phyloP scores from a whole-genome alignment of 148 eudicot genomes.

The Limonium bicolor region DNA sequence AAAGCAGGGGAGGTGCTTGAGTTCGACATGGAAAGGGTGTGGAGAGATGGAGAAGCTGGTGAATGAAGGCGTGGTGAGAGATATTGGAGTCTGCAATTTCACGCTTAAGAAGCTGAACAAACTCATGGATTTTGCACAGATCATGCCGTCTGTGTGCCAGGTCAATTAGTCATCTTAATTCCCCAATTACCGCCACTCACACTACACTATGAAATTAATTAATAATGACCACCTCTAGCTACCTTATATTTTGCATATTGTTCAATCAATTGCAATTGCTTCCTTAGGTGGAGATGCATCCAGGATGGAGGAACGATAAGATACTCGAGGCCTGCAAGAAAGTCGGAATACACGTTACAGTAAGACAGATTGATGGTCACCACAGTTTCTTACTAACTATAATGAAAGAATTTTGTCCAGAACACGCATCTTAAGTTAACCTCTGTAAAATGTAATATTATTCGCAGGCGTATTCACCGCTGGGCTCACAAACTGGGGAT shows the following conservation, averaged over 20 bases:
- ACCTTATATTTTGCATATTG: background rate
- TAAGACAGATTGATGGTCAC: constrained; percentile 19
- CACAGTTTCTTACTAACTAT: too few relatives aligned
- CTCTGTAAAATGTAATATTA: background rate
- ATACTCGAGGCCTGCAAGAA: constrained; percentile 45
- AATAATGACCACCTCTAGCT: background rate
- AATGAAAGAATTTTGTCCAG: too few relatives aligned
- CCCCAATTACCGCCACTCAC: too few relatives aligned
- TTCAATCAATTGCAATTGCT: too few relatives aligned
- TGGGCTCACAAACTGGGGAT: constrained; percentile 37
- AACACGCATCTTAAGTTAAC: too few relatives aligned
- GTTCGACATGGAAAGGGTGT: too few relatives aligned
- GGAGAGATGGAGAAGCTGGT: constrained; percentile 63
- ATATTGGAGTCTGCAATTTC: constrained; percentile 41
- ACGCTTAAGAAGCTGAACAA: constrained; percentile 41
- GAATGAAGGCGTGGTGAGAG: constrained; percentile 24
- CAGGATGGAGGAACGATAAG: constrained; percentile 59
- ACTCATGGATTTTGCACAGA: constrained; percentile 26
- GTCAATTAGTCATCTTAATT: constrained; percentile 15
- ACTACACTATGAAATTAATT: background rate
- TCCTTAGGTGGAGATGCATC: constrained; percentile 72
- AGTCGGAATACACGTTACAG: constrained; percentile 35
- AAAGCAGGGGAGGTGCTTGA: constrained; percentile 34
- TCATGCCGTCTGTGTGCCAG: constrained; percentile 46
- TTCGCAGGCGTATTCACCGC: constrained; percentile 40